Conservation (phyloP, 2,329 filamentous ascomycete species). For the Aspergillus terreus region DNA sequence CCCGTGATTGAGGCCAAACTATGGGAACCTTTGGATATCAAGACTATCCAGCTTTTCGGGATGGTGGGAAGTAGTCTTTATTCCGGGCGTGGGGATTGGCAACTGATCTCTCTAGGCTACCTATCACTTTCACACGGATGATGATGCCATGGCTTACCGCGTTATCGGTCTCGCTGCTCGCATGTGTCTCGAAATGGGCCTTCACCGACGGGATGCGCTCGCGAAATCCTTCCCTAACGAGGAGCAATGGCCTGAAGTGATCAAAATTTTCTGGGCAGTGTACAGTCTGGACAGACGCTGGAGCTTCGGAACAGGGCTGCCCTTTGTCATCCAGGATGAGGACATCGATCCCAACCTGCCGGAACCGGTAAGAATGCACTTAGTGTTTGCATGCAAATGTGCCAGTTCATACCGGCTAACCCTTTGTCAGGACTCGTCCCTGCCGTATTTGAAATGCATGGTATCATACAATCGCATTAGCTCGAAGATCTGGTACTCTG, state of each 20-base stretch:
- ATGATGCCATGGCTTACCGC: slow-evolving; percentile 82
- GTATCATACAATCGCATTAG: slow-evolving; percentile 77
- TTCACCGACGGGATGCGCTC: slow-evolving; percentile 76
- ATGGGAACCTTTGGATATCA: slow-evolving; percentile 55
- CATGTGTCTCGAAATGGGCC: slow-evolving; percentile 73
- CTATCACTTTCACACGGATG: slow-evolving; percentile 81
- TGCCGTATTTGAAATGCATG: slow-evolving; percentile 77
- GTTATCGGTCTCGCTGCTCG: slow-evolving; percentile 79
- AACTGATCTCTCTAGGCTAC: slow-evolving; percentile 49
- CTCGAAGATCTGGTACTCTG: slow-evolving; percentile 81
- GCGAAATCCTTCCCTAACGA: slow-evolving; percentile 64
- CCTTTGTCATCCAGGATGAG: slow-evolving; percentile 78
- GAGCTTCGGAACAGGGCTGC: slow-evolving; percentile 86
- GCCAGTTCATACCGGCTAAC: slow-evolving; percentile 3
- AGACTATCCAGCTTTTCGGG: slow-evolving; percentile 56
- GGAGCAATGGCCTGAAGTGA: slow-evolving; percentile 62
- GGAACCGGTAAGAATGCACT: slow-evolving; percentile 59
- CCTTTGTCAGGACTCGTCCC: slow-evolving; percentile 35
- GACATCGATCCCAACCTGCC: slow-evolving; percentile 79
- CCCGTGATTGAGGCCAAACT: slow-evolving; percentile 63
- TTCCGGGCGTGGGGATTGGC: slow-evolving; percentile 2
- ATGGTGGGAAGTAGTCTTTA: slow-evolving; percentile 34
- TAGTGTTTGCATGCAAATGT: not conserved
- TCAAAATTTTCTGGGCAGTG: slow-evolving; percentile 79
- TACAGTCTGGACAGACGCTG: slow-evolving; percentile 82